Conservation (phyloP, 2,329 filamentous ascomycete species). For the Colletotrichum endophyticum region DNA sequence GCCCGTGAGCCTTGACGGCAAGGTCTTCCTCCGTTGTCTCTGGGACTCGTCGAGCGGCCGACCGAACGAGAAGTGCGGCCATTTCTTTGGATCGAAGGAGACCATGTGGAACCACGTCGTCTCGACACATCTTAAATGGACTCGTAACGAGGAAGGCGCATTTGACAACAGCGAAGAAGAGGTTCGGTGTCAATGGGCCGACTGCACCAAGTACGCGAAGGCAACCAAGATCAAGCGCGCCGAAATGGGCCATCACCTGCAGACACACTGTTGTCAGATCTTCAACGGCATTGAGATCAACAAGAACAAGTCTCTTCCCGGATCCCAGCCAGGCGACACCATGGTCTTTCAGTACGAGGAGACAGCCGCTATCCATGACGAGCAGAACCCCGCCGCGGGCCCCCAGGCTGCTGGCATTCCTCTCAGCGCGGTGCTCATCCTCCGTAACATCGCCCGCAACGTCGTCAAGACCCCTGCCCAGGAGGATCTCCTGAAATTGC, state of each 20-base stretch:
- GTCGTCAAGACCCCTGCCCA: conserved; percentile 65
- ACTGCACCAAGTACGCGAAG: conserved; percentile 62
- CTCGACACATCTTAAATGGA: conserved; percentile 63
- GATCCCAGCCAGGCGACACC: conserved; percentile 54
- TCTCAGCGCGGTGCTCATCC: conserved; percentile 77
- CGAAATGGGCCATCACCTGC: conserved; percentile 68
- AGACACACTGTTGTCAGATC: conserved; percentile 62
- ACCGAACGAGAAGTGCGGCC: conserved; percentile 54
- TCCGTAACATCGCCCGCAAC: conserved; percentile 79
- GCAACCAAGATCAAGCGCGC: conserved; percentile 50
- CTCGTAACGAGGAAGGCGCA: conserved; percentile 59
- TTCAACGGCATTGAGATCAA: conserved; percentile 18
- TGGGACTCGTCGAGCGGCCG: conserved; percentile 55
- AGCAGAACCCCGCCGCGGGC: conserved; percentile 60
- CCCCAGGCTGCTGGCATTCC: conserved; percentile 77
- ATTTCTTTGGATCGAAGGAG: conserved; percentile 67
- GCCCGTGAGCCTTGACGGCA: conserved; percentile 70
- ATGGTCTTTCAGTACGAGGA: conserved; percentile 60
- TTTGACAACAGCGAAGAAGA: conserved; percentile 59
- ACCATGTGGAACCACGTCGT: conserved; percentile 78
- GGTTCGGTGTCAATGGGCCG: conserved; percentile 70
- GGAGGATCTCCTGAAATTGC: conserved; percentile 55
- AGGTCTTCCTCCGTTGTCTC: conserved; percentile 70
- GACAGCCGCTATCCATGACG: conserved; percentile 60
- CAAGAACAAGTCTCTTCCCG: not conserved